phyloP scores from a whole-genome alignment of 768 basidiomycete species.

The Hygrocybe punicea region DNA sequence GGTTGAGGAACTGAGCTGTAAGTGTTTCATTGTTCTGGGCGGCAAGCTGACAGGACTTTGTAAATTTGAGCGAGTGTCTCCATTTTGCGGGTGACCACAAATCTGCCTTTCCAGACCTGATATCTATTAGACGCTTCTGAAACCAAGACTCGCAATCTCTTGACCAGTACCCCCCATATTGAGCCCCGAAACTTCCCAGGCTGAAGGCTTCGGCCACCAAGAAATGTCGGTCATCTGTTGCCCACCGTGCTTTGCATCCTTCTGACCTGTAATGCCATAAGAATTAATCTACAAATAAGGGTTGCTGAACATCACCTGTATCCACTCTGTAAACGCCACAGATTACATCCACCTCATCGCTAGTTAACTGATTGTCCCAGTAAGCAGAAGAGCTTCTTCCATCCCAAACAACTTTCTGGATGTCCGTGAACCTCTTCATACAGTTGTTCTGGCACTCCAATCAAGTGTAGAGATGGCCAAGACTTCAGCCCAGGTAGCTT shows the following conservation, averaged over 20 bases:
- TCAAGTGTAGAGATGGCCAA: too few species aligned
- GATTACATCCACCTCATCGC: conserved; percentile 19
- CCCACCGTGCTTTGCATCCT: background rate
- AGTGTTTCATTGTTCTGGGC: conserved; percentile 1
- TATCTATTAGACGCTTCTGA: conserved; percentile 1
- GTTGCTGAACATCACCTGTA: conserved; percentile 1
- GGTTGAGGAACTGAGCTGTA: background rate
- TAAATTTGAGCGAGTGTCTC: conserved; percentile 3
- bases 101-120: conserved; percentile 1
- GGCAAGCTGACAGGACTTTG: background rate
- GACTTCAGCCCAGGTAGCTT: too few species aligned
- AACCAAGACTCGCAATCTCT: conserved; percentile 20
- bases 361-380: conserved; percentile 22
- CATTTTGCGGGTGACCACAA: background rate
- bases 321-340: conserved; percentile 18
- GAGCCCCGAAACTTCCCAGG: conserved; percentile 7
- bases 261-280: background rate
- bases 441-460: conserved; percentile 1
- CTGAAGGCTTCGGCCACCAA: conserved; percentile 18
- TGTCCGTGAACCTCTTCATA: conserved; percentile 7
- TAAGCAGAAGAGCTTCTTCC: conserved; percentile 1
- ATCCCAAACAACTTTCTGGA: conserved; percentile 3
- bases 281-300: conserved; percentile 11
- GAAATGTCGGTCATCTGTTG: conserved; percentile 6
- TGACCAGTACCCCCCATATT: conserved; percentile 18